Conservation (phyloP, 176 grass and related monocot genomes). For the Oryza officinalis region DNA sequence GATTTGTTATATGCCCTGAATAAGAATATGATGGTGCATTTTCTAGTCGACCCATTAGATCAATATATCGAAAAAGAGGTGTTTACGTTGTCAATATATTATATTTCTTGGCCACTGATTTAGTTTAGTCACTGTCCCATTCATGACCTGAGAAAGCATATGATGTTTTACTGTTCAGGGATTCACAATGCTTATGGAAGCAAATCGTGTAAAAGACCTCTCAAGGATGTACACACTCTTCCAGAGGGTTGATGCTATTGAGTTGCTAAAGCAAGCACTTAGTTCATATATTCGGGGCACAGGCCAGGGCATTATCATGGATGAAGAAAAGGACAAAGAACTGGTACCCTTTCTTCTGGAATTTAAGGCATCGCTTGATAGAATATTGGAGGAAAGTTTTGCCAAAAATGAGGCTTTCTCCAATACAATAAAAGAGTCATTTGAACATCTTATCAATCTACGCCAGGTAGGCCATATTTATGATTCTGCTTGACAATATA, state of each 20-base stretch:
- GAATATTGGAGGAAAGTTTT: slow-evolving; percentile 97
- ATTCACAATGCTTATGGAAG: slow-evolving; percentile 94
- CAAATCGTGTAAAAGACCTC: slow-evolving; percentile 85
- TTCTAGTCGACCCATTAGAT: slow-evolving; percentile 8
- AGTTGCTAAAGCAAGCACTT: slow-evolving; percentile 82
- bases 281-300: slow-evolving; percentile 85
- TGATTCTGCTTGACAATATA: slow-evolving; percentile 7
- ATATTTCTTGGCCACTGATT: not conserved
- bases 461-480: slow-evolving; percentile 67
- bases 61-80: not conserved
- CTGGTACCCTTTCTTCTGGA: slow-evolving; percentile 92
- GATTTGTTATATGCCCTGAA: slow-evolving; percentile 13
- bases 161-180: slow-evolving; percentile 53
- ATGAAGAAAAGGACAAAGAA: slow-evolving; percentile 99
- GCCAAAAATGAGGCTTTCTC: slow-evolving; percentile 90
- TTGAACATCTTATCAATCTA: slow-evolving; percentile 99
- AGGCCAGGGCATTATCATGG: slow-evolving; percentile 82
- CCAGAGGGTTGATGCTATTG: slow-evolving; percentile 94
- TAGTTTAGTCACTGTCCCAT: slow-evolving; percentile 5
- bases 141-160: not conserved
- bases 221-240: slow-evolving; percentile 90
- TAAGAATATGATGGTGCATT: slow-evolving; percentile 20
- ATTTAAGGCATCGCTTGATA: slow-evolving; percentile 94
- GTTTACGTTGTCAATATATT: not conserved
- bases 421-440: slow-evolving; percentile 98